phyloP scores from a whole-genome alignment of 73 alveolate species.

The Urostyla sp. region DNA sequence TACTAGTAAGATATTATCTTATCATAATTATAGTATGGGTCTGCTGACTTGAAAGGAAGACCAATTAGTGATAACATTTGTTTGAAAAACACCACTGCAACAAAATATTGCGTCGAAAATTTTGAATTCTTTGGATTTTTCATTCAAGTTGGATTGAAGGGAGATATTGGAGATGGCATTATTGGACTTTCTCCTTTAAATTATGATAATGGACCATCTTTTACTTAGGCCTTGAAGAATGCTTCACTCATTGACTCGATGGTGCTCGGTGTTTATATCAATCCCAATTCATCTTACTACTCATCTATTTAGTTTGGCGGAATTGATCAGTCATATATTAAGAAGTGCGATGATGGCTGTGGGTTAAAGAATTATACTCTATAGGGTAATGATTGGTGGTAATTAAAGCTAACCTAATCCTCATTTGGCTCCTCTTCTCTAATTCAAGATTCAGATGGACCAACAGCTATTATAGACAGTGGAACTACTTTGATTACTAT shows the following conservation, averaged over 20 bases:
- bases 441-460: background rate
- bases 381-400: constrained; percentile 30
- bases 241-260: constrained; percentile 3
- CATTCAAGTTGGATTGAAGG: constrained; percentile 7
- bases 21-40: no score
- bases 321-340: constrained; percentile 15
- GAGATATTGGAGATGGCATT: constrained; percentile 50
- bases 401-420: constrained; percentile 15
- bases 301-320: constrained; percentile 39
- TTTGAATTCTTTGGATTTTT: constrained; percentile 36
- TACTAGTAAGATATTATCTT: no score
- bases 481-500: constrained; percentile 45
- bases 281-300: background rate
- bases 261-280: constrained; percentile 20
- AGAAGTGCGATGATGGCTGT: no score
- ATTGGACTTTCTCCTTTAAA: constrained; percentile 36
- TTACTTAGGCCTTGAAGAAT: constrained; percentile 1
- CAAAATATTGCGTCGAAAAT: constrained; percentile 11
- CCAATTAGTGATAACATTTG: no score
- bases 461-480: constrained; percentile 17
- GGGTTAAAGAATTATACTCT: constrained; percentile 25
- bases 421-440: background rate
- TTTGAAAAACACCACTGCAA: no score
- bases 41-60: no score
- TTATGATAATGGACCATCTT: constrained; percentile 39